These are phyloP conservation scores for Dioscorea alata DNA, from an alignment of 106 monocot genomes.

Conservation along the genomic window DNA sequence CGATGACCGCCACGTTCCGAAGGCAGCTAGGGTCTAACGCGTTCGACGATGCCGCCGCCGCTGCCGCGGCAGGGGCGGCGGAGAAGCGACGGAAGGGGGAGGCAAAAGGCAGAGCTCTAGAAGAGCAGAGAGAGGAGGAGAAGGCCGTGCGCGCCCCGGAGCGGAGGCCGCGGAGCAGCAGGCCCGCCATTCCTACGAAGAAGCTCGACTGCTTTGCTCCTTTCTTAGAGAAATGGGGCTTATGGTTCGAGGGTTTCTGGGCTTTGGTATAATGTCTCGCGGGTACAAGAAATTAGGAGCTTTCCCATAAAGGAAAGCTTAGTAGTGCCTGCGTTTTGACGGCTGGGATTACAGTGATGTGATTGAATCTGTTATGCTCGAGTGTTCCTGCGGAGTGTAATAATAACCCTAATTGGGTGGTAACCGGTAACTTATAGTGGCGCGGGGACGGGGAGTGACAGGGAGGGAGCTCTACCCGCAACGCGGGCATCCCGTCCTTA, in stretches of 20 bases:
- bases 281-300: neutral
- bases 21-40: conserved; percentile 57
- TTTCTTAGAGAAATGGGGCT: too few species aligned
- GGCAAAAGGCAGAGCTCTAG: neutral
- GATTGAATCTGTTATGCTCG: too few species aligned
- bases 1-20: conserved; percentile 95
- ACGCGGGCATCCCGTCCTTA: too few species aligned
- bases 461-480: too few species aligned
- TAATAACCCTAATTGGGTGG: too few species aligned
- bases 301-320: too few species aligned
- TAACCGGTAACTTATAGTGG: too few species aligned
- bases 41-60: conserved; percentile 10
- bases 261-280: neutral
- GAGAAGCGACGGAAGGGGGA: conserved; percentile 27
- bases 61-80: conserved; percentile 17
- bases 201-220: too few species aligned
- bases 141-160: conserved; percentile 23
- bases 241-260: neutral
- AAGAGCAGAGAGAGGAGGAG: neutral
- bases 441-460: too few species aligned
- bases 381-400: too few species aligned
- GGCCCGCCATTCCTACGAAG: conserved; percentile 8
- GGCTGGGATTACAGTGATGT: too few species aligned
- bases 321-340: too few species aligned
- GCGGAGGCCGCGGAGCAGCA: conserved; percentile 51